Percentiles rank a stretch among this genome's conserved stretches.
These are phyloP conservation scores for Canavalia ensiformis DNA, from an alignment of 306 rosid genomes.

Conservation along the genomic window DNA sequence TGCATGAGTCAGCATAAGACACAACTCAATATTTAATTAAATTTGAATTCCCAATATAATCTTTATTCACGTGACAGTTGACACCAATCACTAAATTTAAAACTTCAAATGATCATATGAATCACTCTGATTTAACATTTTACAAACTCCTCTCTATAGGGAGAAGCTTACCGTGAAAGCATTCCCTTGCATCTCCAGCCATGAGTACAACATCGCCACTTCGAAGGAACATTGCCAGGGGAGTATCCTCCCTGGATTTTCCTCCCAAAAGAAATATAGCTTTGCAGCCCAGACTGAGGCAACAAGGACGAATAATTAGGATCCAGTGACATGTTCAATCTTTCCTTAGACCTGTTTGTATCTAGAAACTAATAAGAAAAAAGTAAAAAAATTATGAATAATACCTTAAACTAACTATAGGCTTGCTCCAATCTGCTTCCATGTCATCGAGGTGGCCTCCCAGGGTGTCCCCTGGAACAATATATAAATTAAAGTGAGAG, in stretches of 20 bases:
- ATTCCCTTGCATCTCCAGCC: constrained; percentile 96
- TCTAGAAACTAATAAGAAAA: constrained; percentile 5
- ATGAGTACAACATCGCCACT: constrained; percentile 96
- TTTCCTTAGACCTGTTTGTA: constrained; percentile 3
- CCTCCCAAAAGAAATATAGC: constrained; percentile 95
- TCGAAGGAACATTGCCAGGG: constrained; percentile 89
- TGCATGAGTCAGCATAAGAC: constrained; percentile 10
- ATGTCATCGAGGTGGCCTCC: constrained; percentile 99
- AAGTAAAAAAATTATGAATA: constrained; percentile 6
- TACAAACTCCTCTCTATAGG: constrained; percentile 6
- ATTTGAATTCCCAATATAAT: constrained; percentile 27
- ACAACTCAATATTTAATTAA: not conserved
- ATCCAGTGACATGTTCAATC: constrained; percentile 32
- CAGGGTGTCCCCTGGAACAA: constrained; percentile 72
- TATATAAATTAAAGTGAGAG: constrained; percentile 15
- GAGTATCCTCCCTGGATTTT: constrained; percentile 84
- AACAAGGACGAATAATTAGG: constrained; percentile 37
- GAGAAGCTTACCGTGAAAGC: constrained; percentile 80
- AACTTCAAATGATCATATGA: constrained; percentile 29
- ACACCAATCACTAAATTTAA: constrained; percentile 5
- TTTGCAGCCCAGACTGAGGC: constrained; percentile 90
- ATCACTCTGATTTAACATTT: not conserved
- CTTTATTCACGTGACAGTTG: constrained; percentile 1
- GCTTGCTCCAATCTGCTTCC: constrained; percentile 96
- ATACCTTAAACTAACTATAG: constrained; percentile 92